Conservation (phyloP, 148 eudicot genomes). For the Chenopodium album region DNA sequence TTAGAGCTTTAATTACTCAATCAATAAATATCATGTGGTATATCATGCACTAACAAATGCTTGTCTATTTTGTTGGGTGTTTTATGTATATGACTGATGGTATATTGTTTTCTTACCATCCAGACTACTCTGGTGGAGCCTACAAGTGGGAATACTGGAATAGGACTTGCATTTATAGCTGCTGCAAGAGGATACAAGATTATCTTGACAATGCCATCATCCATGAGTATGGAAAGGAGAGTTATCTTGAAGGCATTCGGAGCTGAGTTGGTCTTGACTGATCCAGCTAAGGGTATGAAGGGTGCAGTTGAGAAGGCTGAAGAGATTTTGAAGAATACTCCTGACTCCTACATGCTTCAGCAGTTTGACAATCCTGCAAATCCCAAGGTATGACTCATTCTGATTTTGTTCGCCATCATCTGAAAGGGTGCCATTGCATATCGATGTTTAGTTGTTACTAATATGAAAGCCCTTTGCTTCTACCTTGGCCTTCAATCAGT, state of each 20-base stretch:
- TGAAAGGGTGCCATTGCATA: not conserved
- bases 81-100: slow-evolving; percentile 11
- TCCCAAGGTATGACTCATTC: slow-evolving; percentile 65
- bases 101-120: slow-evolving; percentile 8
- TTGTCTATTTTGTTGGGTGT: not conserved
- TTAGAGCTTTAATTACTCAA: not conserved
- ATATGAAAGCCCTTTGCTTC: not conserved
- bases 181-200: slow-evolving; percentile 96
- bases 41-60: not conserved
- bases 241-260: slow-evolving; percentile 97
- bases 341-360: slow-evolving; percentile 89
- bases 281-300: slow-evolving; percentile 91
- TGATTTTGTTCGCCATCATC: not conserved
- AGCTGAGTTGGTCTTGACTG: slow-evolving; percentile 91
- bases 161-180: slow-evolving; percentile 96
- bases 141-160: slow-evolving; percentile 98
- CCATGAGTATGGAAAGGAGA: slow-evolving; percentile 98
- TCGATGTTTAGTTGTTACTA: not conserved
- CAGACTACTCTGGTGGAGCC: slow-evolving; percentile 95
- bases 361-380: slow-evolving; percentile 99
- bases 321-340: slow-evolving; percentile 73
- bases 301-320: slow-evolving; percentile 96
- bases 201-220: slow-evolving; percentile 93
- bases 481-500: not conserved
- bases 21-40: not conserved